Conservation (phyloP, 2,329 filamentous ascomycete genomes). For the Magnaporthales sp. region DNA sequence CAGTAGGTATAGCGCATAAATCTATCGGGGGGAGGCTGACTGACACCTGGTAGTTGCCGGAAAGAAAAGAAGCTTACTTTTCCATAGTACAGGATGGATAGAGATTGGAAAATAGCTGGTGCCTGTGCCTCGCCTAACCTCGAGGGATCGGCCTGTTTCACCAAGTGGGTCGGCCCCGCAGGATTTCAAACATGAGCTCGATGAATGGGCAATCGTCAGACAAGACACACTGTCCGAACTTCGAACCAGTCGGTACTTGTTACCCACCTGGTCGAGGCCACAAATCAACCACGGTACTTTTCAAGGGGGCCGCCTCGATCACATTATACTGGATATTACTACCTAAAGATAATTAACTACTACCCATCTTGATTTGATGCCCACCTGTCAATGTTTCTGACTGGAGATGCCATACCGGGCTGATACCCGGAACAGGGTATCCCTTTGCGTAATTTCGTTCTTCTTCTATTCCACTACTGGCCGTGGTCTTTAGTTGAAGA, state of each 20-base stretch:
- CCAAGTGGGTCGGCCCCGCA: neutral
- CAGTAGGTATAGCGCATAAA: no score
- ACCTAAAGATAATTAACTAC: no score
- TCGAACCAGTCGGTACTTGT: neutral
- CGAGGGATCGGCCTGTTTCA: neutral
- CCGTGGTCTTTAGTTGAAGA: neutral
- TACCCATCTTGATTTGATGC: neutral
- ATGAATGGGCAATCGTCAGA: neutral
- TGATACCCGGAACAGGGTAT: neutral
- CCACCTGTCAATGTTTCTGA: neutral
- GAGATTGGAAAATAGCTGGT: no score
- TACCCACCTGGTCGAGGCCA: no score
- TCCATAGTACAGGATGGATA: neutral
- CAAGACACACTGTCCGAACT: no score
- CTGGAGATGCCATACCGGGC: neutral
- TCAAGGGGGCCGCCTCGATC: no score
- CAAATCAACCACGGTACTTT: no score
- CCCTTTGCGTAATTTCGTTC: neutral
- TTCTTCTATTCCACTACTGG: neutral
- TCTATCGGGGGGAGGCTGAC: neutral
- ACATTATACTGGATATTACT: no score
- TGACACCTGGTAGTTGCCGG: neutral
- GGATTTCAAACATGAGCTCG: neutral
- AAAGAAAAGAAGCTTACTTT: slow-evolving; percentile 1
- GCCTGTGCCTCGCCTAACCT: neutral